Percentiles rank a stretch among this genome's conserved stretches.
Evolutionary conservation across 495 filamentous ascomycete species (phyloP).

Genomic region (Neurospora cerealis): DNA sequence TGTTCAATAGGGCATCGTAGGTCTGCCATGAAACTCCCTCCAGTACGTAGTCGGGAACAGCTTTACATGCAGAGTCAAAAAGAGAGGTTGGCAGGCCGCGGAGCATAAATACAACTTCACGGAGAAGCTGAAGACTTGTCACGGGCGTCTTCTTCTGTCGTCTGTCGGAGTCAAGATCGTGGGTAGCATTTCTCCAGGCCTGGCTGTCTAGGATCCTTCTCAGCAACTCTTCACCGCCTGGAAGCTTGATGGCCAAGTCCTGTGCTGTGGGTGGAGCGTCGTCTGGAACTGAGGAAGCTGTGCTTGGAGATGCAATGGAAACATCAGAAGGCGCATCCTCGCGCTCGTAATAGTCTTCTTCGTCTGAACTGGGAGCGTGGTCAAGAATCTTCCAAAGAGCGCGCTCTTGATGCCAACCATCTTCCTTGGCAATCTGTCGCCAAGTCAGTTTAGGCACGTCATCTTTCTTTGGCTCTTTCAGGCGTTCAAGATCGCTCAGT

Average conservation of each 20-base stretch:
- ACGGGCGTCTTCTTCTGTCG: conserved; percentile 37
- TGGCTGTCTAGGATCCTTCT: conserved; percentile 47
- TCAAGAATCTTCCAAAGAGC: conserved; percentile 73
- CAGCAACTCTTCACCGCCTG: conserved; percentile 34
- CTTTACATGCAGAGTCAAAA: conserved; percentile 39
- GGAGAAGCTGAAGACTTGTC: conserved; percentile 62
- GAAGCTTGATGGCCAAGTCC: conserved; percentile 20
- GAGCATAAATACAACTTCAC: conserved; percentile 80
- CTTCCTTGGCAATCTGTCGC: conserved; percentile 64
- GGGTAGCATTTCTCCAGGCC: conserved; percentile 46
- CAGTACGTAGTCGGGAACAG: conserved; percentile 26
- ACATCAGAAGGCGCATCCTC: conserved; percentile 23
- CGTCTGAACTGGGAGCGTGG: conserved; percentile 58
- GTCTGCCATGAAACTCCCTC: conserved; percentile 30
- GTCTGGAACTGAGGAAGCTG: conserved; percentile 14
- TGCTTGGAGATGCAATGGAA: conserved; percentile 26
- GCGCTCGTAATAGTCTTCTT: conserved; percentile 34
- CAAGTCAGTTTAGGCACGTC: conserved; percentile 49
- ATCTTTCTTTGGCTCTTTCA: conserved; percentile 33
- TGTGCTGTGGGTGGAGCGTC: conserved; percentile 27
- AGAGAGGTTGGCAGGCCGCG: conserved; percentile 66
- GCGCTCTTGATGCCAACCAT: conserved; percentile 57
- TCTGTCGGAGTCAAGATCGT: conserved; percentile 19
- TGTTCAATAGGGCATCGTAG: conserved; percentile 28
- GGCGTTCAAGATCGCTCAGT: conserved; percentile 47